Conservation (phyloP, 2,329 filamentous ascomycete genomes). For the Reticulascus tulasneorum region DNA sequence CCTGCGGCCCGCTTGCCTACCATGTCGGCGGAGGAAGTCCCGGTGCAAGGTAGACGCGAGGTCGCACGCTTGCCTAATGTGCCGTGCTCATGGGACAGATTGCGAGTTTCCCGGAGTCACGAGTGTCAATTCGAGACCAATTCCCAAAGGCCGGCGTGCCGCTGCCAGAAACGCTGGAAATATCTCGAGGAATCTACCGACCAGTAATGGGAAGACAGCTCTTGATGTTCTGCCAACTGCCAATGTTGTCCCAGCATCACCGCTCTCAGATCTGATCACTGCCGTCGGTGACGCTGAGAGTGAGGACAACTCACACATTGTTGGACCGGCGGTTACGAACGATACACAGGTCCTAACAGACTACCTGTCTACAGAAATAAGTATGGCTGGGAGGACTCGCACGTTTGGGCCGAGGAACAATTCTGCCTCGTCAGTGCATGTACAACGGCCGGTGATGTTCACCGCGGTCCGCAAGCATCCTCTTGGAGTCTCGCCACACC, state of each 20-base stretch:
- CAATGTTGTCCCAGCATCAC: slow-evolving; percentile 23
- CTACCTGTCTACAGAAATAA: slow-evolving; percentile 39
- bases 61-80: slow-evolving; percentile 51
- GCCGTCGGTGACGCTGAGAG: slow-evolving; percentile 34
- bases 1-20: slow-evolving; percentile 55
- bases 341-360: slow-evolving; percentile 60
- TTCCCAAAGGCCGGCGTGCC: not conserved
- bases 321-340: slow-evolving; percentile 55
- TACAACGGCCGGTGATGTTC: slow-evolving; percentile 36
- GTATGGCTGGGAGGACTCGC: slow-evolving; percentile 25
- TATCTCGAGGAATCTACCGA: no score
- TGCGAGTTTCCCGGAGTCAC: slow-evolving; percentile 56
- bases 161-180: not conserved
- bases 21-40: slow-evolving; percentile 58
- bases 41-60: slow-evolving; percentile 55
- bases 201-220: no score
- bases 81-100: slow-evolving; percentile 53
- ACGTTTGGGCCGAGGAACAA: no score
- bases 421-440: slow-evolving; percentile 4
- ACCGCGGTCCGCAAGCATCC: slow-evolving; percentile 43
- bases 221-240: slow-evolving; percentile 12
- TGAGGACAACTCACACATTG: slow-evolving; percentile 47
- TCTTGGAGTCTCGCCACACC: slow-evolving; percentile 32
- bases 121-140: no score
- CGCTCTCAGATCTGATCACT: no score